Evolutionary conservation across 2,329 filamentous ascomycete genomes (phyloP).

Genomic region (Aureobasidium sp.): DNA sequence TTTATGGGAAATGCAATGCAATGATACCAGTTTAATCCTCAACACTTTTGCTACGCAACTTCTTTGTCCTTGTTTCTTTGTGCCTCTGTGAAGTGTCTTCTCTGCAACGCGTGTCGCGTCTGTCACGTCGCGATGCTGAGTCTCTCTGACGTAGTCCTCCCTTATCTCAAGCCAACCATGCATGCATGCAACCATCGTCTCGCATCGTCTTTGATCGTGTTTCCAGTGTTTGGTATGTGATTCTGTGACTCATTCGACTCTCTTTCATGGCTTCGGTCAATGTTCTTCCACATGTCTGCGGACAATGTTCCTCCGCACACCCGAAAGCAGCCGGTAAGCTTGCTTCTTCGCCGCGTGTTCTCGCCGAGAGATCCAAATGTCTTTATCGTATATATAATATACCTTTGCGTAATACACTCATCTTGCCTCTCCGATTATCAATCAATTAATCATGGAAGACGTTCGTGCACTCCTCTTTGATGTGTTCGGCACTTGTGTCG

Average conservation of each 20-base stretch:
- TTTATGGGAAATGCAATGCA: conserved; percentile 15
- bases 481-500: conserved; percentile 71
- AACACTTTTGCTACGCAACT: neutral
- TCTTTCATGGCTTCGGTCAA: no score
- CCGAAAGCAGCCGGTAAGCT: neutral
- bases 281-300: neutral
- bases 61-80: neutral
- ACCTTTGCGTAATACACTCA: neutral
- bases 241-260: no score
- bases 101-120: neutral
- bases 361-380: neutral
- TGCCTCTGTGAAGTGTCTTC: neutral
- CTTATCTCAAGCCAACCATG: no score
- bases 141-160: neutral
- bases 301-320: neutral
- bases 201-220: no score
- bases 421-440: neutral
- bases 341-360: neutral
- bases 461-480: conserved; percentile 62
- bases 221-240: no score
- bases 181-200: no score
- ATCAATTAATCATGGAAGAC: conserved; percentile 10
- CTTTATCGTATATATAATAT: neutral
- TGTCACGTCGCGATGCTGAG: neutral
- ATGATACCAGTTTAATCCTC: conserved; percentile 15